Evolutionary conservation across 2,329 filamentous ascomycete genomes (phyloP).

Genomic region (Penicillium occitanis): DNA sequence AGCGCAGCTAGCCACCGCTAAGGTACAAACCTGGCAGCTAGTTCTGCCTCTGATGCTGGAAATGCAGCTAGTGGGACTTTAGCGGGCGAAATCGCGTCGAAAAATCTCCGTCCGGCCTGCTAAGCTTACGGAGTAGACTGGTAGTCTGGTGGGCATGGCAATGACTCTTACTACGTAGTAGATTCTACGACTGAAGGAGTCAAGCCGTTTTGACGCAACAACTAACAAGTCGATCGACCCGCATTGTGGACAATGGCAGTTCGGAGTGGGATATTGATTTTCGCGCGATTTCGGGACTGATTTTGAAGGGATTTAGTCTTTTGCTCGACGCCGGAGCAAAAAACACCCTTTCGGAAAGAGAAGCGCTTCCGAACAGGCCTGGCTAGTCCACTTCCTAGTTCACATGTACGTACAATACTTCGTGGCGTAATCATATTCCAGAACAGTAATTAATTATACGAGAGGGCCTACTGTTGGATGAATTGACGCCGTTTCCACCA

Average conservation of each 20-base stretch:
- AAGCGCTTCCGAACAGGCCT: neutral
- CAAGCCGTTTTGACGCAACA: neutral
- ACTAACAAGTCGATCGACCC: neutral
- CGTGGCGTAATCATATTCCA: neutral
- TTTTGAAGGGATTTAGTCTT: neutral
- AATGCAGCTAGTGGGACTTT: slow-evolving; percentile 1
- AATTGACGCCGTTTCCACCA: slow-evolving; percentile 9
- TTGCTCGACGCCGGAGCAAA: neutral
- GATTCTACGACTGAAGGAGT: neutral
- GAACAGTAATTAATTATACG: slow-evolving; percentile 9
- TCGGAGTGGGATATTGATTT: neutral
- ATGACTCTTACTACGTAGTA: no score
- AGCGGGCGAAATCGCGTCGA: neutral
- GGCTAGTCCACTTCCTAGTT: neutral
- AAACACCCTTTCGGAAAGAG: neutral
- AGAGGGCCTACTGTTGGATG: slow-evolving; percentile 2
- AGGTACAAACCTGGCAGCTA: neutral
- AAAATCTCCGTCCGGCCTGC: slow-evolving; percentile 4
- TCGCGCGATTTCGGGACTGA: neutral
- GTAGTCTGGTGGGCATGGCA: no score
- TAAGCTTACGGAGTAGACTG: neutral
- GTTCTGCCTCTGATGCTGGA: slow-evolving; percentile 1
- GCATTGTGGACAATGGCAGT: neutral
- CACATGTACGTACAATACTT: neutral
- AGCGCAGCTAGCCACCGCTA: slow-evolving; percentile 6